A percentile compares a stretch with the other conserved stretches of the same genome.
These are phyloP conservation scores for Trichoderma sp. DNA, from an alignment of 2,329 filamentous ascomycete genomes.

Conservation along the genomic window DNA sequence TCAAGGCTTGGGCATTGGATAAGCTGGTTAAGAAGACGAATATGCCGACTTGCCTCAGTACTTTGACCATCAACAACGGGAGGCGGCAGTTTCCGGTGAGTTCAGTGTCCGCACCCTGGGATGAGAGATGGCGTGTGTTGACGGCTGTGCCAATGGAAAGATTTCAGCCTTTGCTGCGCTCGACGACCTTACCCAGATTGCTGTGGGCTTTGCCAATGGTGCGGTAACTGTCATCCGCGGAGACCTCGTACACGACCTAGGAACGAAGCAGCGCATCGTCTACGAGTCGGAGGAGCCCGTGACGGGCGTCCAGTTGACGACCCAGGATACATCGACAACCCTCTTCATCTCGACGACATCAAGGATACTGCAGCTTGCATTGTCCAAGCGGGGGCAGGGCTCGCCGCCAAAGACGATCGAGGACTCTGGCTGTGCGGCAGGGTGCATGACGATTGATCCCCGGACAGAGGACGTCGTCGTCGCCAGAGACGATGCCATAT, in stretches of 20 bases:
- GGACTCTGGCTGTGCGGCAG: conserved; percentile 86
- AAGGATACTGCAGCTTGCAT: conserved; percentile 80
- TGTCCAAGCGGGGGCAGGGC: conserved; percentile 86
- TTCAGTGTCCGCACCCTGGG: background rate
- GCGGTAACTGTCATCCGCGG: conserved; percentile 91
- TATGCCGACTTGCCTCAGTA: conserved; percentile 83
- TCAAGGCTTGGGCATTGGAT: conserved; percentile 98
- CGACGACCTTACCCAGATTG: conserved; percentile 87
- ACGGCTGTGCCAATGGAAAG: conserved; percentile 42
- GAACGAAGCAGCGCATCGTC: conserved; percentile 89
- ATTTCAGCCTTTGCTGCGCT: conserved; percentile 88
- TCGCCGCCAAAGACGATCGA: conserved; percentile 86
- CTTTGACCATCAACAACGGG: conserved; percentile 82
- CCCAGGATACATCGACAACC: conserved; percentile 65
- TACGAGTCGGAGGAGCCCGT: conserved; percentile 97
- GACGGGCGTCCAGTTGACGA: conserved; percentile 80
- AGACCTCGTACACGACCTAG: conserved; percentile 92
- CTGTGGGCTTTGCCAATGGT: conserved; percentile 94
- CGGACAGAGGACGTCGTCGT: conserved; percentile 83
- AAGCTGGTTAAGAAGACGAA: conserved; percentile 93
- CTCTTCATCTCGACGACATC: conserved; percentile 92
- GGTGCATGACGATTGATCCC: conserved; percentile 88
- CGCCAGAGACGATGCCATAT: conserved; percentile 93
- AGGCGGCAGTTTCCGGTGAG: conserved; percentile 87
- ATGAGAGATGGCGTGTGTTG: background rate